These are phyloP conservation scores for Chlamydomonas sp. DNA, from an alignment of 139 green algal species.

Conservation along the genomic window DNA sequence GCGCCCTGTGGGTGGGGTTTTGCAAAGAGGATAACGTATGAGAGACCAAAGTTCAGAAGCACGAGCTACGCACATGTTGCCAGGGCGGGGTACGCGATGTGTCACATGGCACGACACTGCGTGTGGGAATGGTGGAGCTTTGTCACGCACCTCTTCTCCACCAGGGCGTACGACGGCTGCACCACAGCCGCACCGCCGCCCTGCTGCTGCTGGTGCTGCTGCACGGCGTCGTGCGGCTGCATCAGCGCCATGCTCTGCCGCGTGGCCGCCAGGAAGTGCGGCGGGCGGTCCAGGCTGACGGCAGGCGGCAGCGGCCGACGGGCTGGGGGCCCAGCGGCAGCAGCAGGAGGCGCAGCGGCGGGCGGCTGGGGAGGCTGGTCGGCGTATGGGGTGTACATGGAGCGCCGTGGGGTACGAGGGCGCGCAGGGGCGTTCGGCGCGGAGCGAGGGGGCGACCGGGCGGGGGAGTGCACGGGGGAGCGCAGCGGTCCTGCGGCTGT, in stretches of 20 bases:
- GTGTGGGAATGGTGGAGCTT: background rate
- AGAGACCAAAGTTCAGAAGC: background rate
- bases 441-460: too few species aligned
- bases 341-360: background rate
- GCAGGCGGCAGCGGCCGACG: background rate
- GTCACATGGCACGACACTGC: background rate
- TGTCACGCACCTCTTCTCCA: slow-evolving; percentile 17
- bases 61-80: too few species aligned
- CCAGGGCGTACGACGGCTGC: background rate
- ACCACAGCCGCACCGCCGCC: too few species aligned
- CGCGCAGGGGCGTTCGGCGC: background rate
- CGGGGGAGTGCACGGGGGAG: too few species aligned
- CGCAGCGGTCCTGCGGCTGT: too few species aligned
- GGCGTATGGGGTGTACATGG: background rate
- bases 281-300: background rate
- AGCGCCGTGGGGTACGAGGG: background rate
- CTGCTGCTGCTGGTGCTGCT: background rate
- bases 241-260: background rate
- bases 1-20: background rate
- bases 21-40: background rate
- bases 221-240: background rate
- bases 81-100: background rate
- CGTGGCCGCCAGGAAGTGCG: slow-evolving; percentile 19
- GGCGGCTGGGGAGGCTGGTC: background rate
- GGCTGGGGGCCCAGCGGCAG: background rate